phyloP scores from a whole-genome alignment of 2,329 filamentous ascomycete genomes.

The Acrocalymma vagum region DNA sequence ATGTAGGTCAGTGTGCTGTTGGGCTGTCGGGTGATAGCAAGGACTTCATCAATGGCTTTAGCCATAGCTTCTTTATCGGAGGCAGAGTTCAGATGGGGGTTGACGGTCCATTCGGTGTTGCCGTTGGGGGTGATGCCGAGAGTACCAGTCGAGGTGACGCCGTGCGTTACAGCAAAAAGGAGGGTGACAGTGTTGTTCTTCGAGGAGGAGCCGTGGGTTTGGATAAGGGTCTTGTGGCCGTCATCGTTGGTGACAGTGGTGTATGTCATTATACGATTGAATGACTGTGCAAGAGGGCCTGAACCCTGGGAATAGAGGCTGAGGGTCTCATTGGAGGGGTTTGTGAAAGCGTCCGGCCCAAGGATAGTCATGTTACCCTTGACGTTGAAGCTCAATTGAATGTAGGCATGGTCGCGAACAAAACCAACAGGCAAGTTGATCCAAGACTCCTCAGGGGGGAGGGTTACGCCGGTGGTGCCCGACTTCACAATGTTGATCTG shows the following conservation, averaged over 20 bases:
- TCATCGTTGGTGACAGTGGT: slow-evolving; percentile 48
- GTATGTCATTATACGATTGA: slow-evolving; percentile 55
- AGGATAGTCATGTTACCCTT: slow-evolving; percentile 18
- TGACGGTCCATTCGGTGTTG: slow-evolving; percentile 51
- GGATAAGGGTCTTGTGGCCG: slow-evolving; percentile 30
- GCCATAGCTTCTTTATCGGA: slow-evolving; percentile 39
- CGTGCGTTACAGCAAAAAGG: slow-evolving; percentile 24
- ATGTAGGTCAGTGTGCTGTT: slow-evolving; percentile 22
- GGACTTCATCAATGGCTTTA: slow-evolving; percentile 53
- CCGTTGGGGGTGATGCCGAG: slow-evolving; percentile 31
- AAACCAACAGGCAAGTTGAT: slow-evolving; percentile 35
- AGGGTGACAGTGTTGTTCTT: slow-evolving; percentile 22
- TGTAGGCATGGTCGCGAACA: slow-evolving; percentile 34
- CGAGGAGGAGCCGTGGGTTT: slow-evolving; percentile 52
- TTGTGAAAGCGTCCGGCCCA: slow-evolving; percentile 12
- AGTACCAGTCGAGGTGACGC: slow-evolving; percentile 23
- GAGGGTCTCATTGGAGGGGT: slow-evolving; percentile 19
- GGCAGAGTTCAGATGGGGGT: slow-evolving; percentile 59
- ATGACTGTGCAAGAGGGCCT: slow-evolving; percentile 51
- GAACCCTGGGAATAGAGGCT: slow-evolving; percentile 24
- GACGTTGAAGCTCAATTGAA: slow-evolving; percentile 20
- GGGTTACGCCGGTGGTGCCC: slow-evolving; percentile 15
- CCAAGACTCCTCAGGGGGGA: slow-evolving; percentile 25
- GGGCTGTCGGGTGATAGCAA: slow-evolving; percentile 31
- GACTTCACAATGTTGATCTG: slow-evolving; percentile 30